phyloP scores from a whole-genome alignment of 2,329 filamentous ascomycete species.

The Akanthomyces lecanii region DNA sequence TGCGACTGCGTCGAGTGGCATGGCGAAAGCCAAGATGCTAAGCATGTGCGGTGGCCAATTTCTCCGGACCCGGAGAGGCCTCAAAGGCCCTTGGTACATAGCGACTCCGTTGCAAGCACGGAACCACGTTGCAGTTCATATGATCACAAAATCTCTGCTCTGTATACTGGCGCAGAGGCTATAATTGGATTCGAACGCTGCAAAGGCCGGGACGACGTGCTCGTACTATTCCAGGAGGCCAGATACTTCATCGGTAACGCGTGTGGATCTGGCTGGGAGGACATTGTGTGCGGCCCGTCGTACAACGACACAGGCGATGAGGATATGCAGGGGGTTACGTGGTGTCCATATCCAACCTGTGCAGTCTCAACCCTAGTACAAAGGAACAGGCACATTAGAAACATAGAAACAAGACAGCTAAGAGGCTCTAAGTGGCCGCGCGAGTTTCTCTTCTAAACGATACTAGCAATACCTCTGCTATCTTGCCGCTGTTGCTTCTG shows the following conservation, averaged over 20 bases:
- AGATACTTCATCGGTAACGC: not conserved
- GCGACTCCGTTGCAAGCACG: not conserved
- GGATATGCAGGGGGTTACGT: not conserved
- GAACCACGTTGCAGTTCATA: not conserved
- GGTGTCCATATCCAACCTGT: not conserved
- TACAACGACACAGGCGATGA: not conserved
- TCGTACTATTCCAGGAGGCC: not conserved
- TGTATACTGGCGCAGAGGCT: not conserved
- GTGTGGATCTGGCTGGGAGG: not conserved
- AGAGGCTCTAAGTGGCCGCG: no score
- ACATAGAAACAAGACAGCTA: not conserved
- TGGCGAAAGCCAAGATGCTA: no score
- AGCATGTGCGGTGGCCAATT: no score
- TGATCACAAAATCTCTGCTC: not conserved
- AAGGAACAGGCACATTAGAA: not conserved
- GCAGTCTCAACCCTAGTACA: not conserved
- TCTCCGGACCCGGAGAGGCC: no score
- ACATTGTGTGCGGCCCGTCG: not conserved
- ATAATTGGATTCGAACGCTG: not conserved
- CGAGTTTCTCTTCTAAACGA: no score
- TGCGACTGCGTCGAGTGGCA: no score
- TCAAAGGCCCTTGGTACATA: no score
- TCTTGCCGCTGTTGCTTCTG: no score
- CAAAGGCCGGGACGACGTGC: not conserved
- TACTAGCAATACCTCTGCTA: no score